These are phyloP conservation scores for Venturia nashicola DNA, from an alignment of 2,329 filamentous ascomycete genomes.

Conservation along the genomic window DNA sequence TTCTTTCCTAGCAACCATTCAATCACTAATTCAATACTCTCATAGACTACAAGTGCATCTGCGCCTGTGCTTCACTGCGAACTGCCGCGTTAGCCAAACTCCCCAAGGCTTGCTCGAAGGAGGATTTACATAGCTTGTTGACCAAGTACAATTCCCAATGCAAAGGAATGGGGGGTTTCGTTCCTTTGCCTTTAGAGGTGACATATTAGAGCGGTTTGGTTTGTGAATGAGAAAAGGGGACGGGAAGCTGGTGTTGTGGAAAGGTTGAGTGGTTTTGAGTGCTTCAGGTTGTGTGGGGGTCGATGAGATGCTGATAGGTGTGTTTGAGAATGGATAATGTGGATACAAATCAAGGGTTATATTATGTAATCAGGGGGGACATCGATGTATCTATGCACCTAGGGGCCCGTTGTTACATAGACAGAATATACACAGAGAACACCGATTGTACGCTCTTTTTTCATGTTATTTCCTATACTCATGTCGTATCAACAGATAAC, in stretches of 20 bases:
- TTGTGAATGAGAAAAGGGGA: no score
- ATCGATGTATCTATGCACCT: no score
- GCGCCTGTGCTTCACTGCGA: background rate
- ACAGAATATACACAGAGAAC: no score
- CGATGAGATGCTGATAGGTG: no score
- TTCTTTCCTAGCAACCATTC: background rate
- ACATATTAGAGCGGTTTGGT: background rate
- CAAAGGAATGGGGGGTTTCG: background rate
- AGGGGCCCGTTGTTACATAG: no score
- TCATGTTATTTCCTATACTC: no score
- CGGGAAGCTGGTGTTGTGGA: no score
- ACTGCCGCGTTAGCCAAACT: background rate
- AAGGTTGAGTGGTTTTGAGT: no score
- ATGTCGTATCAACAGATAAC: no score
- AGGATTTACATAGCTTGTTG: background rate
- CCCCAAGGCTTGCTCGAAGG: background rate
- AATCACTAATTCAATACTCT: background rate
- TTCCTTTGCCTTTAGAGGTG: background rate
- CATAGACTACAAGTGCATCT: background rate
- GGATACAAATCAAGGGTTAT: background rate
- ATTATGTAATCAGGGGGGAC: no score
- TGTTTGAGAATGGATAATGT: background rate
- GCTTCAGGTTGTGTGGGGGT: no score
- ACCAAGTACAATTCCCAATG: background rate
- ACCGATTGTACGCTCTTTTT: no score